phyloP scores from a whole-genome alignment of 2,329 filamentous ascomycete species.

The Xylaria sp. region DNA sequence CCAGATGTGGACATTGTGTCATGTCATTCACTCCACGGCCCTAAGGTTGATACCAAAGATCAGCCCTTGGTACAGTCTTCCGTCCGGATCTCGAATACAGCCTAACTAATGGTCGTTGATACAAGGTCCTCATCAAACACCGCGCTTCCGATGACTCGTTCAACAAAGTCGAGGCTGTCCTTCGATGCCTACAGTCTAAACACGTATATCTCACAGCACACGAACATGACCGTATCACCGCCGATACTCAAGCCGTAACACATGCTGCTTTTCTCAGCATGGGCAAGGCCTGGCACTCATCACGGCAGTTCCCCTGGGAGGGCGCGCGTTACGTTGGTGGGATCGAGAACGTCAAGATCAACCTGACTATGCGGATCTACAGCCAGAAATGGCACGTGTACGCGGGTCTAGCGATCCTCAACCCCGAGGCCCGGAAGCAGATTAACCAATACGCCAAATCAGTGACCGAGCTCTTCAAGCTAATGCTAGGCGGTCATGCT shows the following conservation, averaged over 20 bases:
- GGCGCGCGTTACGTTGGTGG: conserved; percentile 93
- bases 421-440: conserved; percentile 88
- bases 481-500: conserved; percentile 88
- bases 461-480: conserved; percentile 92
- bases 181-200: conserved; percentile 83
- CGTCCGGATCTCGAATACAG: not conserved
- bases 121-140: conserved; percentile 83
- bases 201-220: conserved; percentile 85
- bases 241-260: conserved; percentile 96
- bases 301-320: conserved; percentile 96
- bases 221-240: conserved; percentile 95
- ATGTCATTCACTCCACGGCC: conserved; percentile 95
- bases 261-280: conserved; percentile 97
- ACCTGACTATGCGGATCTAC: conserved; percentile 96
- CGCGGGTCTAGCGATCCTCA: conserved; percentile 93
- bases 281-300: conserved; percentile 97
- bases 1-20: conserved; percentile 90
- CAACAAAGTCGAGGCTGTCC: conserved; percentile 77
- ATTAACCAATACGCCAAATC: conserved; percentile 92
- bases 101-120: not conserved
- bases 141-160: conserved; percentile 80
- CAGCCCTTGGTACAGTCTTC: conserved; percentile 78
- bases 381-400: conserved; percentile 99
- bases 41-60: conserved; percentile 82
- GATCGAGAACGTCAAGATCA: conserved; percentile 99